These are phyloP conservation scores for Paspalum vaginatum DNA, from an alignment of 176 grass and related monocot genomes.

Conservation along the genomic window DNA sequence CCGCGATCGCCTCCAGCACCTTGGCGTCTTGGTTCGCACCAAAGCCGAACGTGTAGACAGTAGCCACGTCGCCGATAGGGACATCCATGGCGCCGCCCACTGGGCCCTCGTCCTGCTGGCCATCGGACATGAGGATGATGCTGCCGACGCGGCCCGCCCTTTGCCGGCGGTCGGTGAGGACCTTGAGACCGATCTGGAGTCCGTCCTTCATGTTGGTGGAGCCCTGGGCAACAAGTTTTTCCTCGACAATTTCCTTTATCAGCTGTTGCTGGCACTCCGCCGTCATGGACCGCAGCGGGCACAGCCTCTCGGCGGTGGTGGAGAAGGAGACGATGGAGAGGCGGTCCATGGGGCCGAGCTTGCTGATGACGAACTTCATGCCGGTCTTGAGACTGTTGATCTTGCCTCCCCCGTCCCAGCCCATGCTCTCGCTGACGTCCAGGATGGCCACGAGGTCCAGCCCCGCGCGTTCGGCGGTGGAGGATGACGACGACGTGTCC, in stretches of 20 bases:
- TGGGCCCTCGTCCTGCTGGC: background rate
- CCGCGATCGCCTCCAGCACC: slow-evolving; percentile 31
- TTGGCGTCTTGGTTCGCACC: background rate
- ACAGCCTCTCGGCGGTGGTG: background rate
- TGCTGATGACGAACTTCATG: slow-evolving; percentile 44
- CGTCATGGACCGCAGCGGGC: slow-evolving; percentile 9
- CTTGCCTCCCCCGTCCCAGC: rapidly evolving
- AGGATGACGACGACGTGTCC: background rate
- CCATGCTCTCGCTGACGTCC: slow-evolving; percentile 37
- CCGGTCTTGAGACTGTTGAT: slow-evolving; percentile 9
- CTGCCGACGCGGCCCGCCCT: slow-evolving; percentile 14
- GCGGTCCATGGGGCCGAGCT: slow-evolving; percentile 39
- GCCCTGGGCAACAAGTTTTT: background rate
- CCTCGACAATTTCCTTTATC: background rate
- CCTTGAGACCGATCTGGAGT: background rate
- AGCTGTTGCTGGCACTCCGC: background rate
- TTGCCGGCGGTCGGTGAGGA: slow-evolving; percentile 22
- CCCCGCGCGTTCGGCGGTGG: background rate
- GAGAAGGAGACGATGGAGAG: slow-evolving; percentile 52
- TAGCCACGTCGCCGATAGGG: background rate
- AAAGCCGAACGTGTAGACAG: slow-evolving; percentile 57
- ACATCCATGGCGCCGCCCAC: background rate
- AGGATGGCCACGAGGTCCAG: slow-evolving; percentile 53
- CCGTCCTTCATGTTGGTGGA: background rate
- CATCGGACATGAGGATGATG: slow-evolving; percentile 46